phyloP scores from a whole-genome alignment of 257 asterid genomes.

The Solanum chiquidenum region DNA sequence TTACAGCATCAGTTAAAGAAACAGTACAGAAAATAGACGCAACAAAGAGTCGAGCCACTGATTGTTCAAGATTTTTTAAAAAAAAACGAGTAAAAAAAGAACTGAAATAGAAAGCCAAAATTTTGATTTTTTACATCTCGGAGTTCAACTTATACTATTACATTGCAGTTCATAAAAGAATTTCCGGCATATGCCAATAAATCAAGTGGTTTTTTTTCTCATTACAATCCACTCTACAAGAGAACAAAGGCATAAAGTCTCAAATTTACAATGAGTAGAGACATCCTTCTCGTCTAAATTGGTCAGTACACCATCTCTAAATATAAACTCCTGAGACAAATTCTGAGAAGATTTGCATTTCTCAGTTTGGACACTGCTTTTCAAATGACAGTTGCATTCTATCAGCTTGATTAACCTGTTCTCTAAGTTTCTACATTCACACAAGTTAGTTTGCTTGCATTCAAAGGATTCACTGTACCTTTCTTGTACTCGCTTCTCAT shows the following conservation, averaged over 20 bases:
- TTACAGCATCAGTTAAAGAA: not conserved
- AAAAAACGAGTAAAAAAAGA: not conserved
- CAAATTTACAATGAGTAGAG: conserved; percentile 63
- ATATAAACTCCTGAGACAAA: conserved; percentile 20
- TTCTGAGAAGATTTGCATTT: not conserved
- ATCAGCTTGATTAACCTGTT: conserved; percentile 2
- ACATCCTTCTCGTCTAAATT: conserved; percentile 19
- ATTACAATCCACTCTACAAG: conserved; percentile 62
- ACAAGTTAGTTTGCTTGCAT: not conserved
- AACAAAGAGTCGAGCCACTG: not conserved
- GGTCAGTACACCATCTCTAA: conserved; percentile 61
- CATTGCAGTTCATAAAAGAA: conserved; percentile 15
- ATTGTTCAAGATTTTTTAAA: not conserved
- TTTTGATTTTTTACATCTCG: not conserved
- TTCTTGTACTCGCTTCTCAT: conserved; percentile 3
- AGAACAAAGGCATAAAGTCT: conserved; percentile 70
- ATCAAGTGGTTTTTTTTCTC: conserved; percentile 23
- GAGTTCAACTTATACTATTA: not conserved
- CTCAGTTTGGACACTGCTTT: not conserved
- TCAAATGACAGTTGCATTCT: conserved; percentile 54
- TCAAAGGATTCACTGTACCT: conserved; percentile 3
- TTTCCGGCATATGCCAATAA: conserved; percentile 15
- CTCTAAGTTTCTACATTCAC: conserved; percentile 9
- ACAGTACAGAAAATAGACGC: not conserved
- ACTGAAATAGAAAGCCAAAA: not conserved